Base-by-base conservation (phyloP, 164 flowering plant genomes). In the Sedum album region DNA sequence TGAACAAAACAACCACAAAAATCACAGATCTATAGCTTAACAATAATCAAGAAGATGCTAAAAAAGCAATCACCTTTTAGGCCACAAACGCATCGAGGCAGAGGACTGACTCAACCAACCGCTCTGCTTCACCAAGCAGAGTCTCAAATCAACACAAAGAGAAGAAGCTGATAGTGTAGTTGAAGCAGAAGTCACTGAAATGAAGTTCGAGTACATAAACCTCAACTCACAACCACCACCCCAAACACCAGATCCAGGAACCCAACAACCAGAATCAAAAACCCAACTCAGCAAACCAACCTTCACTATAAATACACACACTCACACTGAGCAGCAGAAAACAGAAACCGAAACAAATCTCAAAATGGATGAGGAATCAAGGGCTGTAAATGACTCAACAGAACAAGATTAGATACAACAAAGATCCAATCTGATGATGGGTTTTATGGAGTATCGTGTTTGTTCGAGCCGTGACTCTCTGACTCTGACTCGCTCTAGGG, bases 21-120 rank as follows among this genome's bases (percentile, higher is more conserved):
- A 53, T 31, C 55, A 66, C 5, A 36, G 38, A 61, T 66, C 15
- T 25, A 62, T 71, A 65, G 66, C 41, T 31, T 53, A 57, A 64
- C 49, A 55, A 33, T 25, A 46, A 67, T 62, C 0, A 53, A 55
- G 14, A 9, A 20, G n/a, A 31, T 75, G 66, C 38, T 8, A 39
- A 10, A 8, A 39, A 44, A 14, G 15, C 18, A 44, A 14, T 44
- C 4, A 89, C 97, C 96, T 81, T 82, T 76, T 85, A 72, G 88
- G 85, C 76, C 87, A 87, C 94, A 89, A 85, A 83, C 85, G 89
- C 96, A 92, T 92, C 88, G 92, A 86, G 85, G 63, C 79, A 62
- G 81, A 60, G 23, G 75, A 71, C 55, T 53, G 77, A 65, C 71
- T 68, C 69, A 65, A 73, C 53, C 31, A 60, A 66, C 64, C 28